Percentiles rank a stretch among this genome's conserved stretches.
phyloP scores from a whole-genome alignment of 768 basidiomycete genomes.

The Termitomyces sp. region DNA sequence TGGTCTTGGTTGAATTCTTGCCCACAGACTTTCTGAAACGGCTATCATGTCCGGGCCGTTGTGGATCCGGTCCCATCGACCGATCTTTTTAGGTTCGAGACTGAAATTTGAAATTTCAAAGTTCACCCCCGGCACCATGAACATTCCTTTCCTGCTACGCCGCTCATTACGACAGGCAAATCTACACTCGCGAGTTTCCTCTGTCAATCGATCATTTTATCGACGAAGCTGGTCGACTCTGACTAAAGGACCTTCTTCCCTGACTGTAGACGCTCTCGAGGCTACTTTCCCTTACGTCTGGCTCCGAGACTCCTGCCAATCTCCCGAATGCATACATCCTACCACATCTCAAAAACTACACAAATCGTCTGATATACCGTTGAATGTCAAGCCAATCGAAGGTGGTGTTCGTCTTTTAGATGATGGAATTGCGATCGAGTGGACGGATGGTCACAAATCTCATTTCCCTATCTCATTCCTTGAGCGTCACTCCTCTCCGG shows the following conservation, averaged over 20 bases:
- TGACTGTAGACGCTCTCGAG: constrained; percentile 35
- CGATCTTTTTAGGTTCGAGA: too few species aligned
- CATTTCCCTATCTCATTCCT: constrained; percentile 44
- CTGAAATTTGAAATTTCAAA: too few species aligned
- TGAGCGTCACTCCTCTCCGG: constrained; percentile 35
- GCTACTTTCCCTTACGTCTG: constrained; percentile 61
- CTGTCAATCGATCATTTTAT: neutral
- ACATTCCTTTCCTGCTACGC: neutral
- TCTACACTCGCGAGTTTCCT: neutral
- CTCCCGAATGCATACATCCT: constrained; percentile 63
- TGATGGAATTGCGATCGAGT: constrained; percentile 44
- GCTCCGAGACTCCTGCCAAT: constrained; percentile 84
- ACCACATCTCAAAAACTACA: constrained; percentile 75
- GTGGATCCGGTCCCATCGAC: too few species aligned
- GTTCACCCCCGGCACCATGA: neutral
- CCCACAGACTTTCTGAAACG: too few species aligned
- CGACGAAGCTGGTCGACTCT: constrained; percentile 18
- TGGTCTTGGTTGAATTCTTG: too few species aligned
- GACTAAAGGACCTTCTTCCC: constrained; percentile 17
- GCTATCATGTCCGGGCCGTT: too few species aligned
- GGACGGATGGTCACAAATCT: constrained; percentile 59
- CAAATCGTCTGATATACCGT: constrained; percentile 58
- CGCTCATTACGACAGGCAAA: neutral
- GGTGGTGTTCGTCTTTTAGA: constrained; percentile 35
- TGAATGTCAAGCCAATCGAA: constrained; percentile 38